Percentiles rank a stretch among this genome's conserved stretches.
These are phyloP conservation scores for Ophiostoma ips DNA, from an alignment of 2,329 filamentous ascomycete genomes.

Conservation along the genomic window DNA sequence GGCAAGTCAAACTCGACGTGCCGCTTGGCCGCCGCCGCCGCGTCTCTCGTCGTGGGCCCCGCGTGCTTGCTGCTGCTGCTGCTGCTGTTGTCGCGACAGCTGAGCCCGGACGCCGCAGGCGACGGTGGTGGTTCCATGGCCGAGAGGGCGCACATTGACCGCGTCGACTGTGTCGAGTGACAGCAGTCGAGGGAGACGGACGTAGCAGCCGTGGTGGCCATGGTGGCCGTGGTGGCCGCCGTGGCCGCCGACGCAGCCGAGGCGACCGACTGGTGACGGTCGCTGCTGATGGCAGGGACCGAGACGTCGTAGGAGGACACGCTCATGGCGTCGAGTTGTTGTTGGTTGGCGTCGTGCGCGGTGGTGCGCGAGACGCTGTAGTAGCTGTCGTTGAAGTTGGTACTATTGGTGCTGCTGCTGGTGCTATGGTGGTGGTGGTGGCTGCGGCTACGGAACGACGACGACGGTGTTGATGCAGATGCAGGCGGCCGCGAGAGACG, in stretches of 20 bases:
- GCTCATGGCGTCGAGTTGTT: slow-evolving; percentile 6
- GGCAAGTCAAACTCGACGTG: slow-evolving; percentile 9
- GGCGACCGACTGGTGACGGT: slow-evolving; percentile 24
- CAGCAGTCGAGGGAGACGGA: slow-evolving; percentile 24
- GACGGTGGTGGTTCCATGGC: slow-evolving; percentile 6
- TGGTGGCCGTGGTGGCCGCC: neutral
- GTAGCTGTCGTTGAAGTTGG: slow-evolving; percentile 4
- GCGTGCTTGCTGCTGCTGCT: neutral
- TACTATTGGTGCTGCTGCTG: slow-evolving; percentile 2
- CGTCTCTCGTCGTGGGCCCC: neutral
- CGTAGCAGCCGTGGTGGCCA: slow-evolving; percentile 20
- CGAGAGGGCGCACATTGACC: slow-evolving; percentile 9
- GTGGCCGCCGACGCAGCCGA: slow-evolving; percentile 20
- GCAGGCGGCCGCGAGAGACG: slow-evolving; percentile 3
- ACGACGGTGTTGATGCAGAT: neutral
- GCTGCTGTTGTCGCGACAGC: no score
- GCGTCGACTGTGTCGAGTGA: slow-evolving; percentile 16
- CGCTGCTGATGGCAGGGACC: slow-evolving; percentile 18
- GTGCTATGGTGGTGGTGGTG: neutral
- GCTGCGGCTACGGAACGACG: neutral
- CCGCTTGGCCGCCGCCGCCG: neutral
- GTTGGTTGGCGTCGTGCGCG: neutral
- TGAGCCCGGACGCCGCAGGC: neutral
- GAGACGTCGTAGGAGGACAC: slow-evolving; percentile 24
- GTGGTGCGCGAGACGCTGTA: slow-evolving; percentile 8